phyloP scores from a whole-genome alignment of 352 stramenopile genomes.

The Phytophthora cactorum region DNA sequence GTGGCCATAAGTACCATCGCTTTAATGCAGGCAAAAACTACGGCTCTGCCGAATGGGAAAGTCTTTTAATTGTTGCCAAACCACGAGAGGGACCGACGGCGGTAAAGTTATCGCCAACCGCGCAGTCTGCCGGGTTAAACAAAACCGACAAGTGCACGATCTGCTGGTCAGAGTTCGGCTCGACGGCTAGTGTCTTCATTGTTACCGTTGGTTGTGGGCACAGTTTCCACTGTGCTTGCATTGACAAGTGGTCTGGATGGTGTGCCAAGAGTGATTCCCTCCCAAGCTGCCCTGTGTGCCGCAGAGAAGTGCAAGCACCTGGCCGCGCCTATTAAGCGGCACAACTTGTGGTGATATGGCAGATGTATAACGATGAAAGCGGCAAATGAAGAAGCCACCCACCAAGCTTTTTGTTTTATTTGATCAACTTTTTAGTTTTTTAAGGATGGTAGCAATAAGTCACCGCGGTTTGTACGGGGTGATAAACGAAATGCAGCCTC shows the following conservation, averaged over 20 bases:
- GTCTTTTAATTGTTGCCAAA: conserved; percentile 27
- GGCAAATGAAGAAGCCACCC: too few relatives aligned
- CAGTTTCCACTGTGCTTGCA: conserved; percentile 21
- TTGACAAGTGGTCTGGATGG: conserved; percentile 20
- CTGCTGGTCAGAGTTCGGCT: conserved; percentile 17
- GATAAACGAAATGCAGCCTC: too few relatives aligned
- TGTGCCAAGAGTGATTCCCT: conserved; percentile 5
- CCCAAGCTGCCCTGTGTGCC: conserved; percentile 25
- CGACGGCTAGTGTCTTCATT: background rate
- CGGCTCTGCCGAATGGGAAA: conserved; percentile 28
- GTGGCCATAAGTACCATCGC: conserved; percentile 26
- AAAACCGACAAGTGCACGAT: conserved; percentile 18
- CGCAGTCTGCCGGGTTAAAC: background rate
- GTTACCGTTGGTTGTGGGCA: conserved; percentile 20
- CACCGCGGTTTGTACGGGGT: too few relatives aligned
- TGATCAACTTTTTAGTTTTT: too few relatives aligned
- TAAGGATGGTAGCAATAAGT: too few relatives aligned
- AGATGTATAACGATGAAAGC: too few relatives aligned
- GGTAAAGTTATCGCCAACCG: background rate
- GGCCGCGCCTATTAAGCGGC: background rate
- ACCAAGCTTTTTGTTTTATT: too few relatives aligned
- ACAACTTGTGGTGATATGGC: background rate
- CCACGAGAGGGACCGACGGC: background rate
- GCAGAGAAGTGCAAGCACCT: background rate
- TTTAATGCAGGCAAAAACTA: conserved; percentile 25